Percentiles rank a stretch among this genome's conserved stretches.
Evolutionary conservation across 2,329 filamentous ascomycete species (phyloP).

Genomic region (Bipolaris zeicola): DNA sequence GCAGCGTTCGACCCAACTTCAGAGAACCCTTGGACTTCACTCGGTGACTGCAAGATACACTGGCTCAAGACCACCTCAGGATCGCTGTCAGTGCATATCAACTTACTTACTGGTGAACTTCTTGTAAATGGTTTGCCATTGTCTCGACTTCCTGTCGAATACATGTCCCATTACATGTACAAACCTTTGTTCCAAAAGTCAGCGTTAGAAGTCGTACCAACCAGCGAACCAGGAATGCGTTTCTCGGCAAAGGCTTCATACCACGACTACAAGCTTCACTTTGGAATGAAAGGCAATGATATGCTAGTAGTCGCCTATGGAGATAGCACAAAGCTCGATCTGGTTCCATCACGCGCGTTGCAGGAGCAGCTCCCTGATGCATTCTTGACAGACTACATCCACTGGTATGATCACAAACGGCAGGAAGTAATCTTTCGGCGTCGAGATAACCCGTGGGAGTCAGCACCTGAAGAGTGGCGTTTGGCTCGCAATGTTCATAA

Average conservation of each 20-base stretch:
- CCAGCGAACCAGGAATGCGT: constrained; percentile 46
- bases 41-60: constrained; percentile 24
- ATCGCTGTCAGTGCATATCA: constrained; percentile 47
- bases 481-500: constrained; percentile 15
- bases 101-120: constrained; percentile 59
- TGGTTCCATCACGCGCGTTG: constrained; percentile 47
- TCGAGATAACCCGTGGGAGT: constrained; percentile 11
- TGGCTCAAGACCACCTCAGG: constrained; percentile 41
- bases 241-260: constrained; percentile 47
- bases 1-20: constrained; percentile 20
- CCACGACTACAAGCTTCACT: constrained; percentile 38
- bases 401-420: constrained; percentile 16
- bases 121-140: constrained; percentile 60
- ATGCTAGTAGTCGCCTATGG: constrained; percentile 31
- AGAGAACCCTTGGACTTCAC: constrained; percentile 14
- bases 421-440: constrained; percentile 20
- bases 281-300: constrained; percentile 39
- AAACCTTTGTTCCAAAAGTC: constrained; percentile 50
- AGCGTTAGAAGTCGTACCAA: constrained; percentile 54
- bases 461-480: constrained; percentile 15
- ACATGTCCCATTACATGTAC: constrained; percentile 52
- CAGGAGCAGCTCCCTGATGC: constrained; percentile 36
- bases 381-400: constrained; percentile 30
- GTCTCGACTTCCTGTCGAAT: constrained; percentile 54
- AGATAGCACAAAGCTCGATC: constrained; percentile 19